Percentiles rank a stretch among this genome's conserved stretches.
phyloP scores from a whole-genome alignment of 306 rosid species.

The Corylus heterophylla region DNA sequence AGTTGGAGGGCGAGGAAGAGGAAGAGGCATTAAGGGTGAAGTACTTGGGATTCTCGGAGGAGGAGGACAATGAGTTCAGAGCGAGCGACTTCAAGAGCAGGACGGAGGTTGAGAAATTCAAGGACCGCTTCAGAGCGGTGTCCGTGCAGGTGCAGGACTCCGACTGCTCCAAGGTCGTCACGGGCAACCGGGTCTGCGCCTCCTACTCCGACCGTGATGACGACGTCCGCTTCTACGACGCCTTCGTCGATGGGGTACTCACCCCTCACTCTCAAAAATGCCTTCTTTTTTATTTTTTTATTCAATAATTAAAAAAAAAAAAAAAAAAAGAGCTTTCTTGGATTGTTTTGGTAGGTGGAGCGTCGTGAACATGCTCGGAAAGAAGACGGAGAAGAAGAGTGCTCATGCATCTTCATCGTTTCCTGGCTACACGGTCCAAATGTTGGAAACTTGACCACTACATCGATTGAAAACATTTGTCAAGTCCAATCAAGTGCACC shows the following conservation, averaged over 20 bases:
- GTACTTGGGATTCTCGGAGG: slow-evolving; percentile 24
- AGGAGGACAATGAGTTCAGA: slow-evolving; percentile 13
- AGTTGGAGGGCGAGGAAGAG: slow-evolving; percentile 18
- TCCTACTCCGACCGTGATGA: slow-evolving; percentile 20
- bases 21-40: slow-evolving; percentile 23
- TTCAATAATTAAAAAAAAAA: too few species aligned
- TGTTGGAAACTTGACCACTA: slow-evolving; percentile 26
- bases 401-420: slow-evolving; percentile 54
- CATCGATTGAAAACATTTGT: slow-evolving; percentile 49
- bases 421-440: slow-evolving; percentile 70
- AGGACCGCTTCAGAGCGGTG: slow-evolving; percentile 33
- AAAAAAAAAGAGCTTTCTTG: neutral
- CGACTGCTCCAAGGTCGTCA: slow-evolving; percentile 28
- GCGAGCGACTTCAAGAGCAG: slow-evolving; percentile 16
- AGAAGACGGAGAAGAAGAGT: slow-evolving; percentile 52
- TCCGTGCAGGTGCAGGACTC: slow-evolving; percentile 50
- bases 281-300: neutral
- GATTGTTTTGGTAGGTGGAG: slow-evolving; percentile 52
- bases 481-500: slow-evolving; percentile 35
- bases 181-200: slow-evolving; percentile 39
- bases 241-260: slow-evolving; percentile 36
- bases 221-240: slow-evolving; percentile 53
- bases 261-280: too few species aligned
- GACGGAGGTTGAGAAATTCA: slow-evolving; percentile 29
- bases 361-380: slow-evolving; percentile 37